Evolutionary conservation across 2,329 filamentous ascomycete species (phyloP), one percentile per base, ranked within the genome.

Genomic region (Fusarium sp.): DNA sequence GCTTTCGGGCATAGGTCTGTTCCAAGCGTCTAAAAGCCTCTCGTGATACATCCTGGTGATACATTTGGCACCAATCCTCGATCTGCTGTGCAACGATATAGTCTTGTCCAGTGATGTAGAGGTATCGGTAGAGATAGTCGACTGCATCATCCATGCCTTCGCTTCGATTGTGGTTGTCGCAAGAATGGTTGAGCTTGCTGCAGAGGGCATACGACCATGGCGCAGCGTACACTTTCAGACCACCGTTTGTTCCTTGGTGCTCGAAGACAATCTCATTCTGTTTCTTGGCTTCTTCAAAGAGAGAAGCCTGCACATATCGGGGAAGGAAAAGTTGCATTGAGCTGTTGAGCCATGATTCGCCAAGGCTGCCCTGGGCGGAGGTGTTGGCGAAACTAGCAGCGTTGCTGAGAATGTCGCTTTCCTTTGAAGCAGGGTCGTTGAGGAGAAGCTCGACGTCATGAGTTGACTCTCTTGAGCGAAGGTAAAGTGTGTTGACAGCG

Each of bases 371-470:
- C 2, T 65, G 51, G 2, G 66, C 34, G n/a, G 63, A 43, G 12
- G n/a, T 48, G 23, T 74, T 69, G 47, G 72, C 72, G 23, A 65
- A 71, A 28, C 37, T 66, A 23, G 70, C 70, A 27, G 72, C 72
- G 13, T 68, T 64, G 41, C 56, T 59, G 41, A 74, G 37, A 14
- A 59, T 25, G 23, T 37, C 37, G 12, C 63, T 59, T 16, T 67
- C 55, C 37, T 69, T 55, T 23, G 61, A 69, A 16, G 50, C 42
- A 41, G 65, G 62, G 8, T 71, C 59, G 14, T 49, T 48, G 28
- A 69, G 57, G 21, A 74, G 70, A 37, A 74, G 68, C 27, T 73
- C 72, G 34, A 73, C 70, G 16, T 74, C 62, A 13, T 71, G 72
- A 7, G 72, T 73, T 16, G 59, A 66, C 12, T 60, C 47, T 28